Evolutionary conservation across 139 green algal genomes (phyloP).

Genomic region (Tetraselmis striata): DNA sequence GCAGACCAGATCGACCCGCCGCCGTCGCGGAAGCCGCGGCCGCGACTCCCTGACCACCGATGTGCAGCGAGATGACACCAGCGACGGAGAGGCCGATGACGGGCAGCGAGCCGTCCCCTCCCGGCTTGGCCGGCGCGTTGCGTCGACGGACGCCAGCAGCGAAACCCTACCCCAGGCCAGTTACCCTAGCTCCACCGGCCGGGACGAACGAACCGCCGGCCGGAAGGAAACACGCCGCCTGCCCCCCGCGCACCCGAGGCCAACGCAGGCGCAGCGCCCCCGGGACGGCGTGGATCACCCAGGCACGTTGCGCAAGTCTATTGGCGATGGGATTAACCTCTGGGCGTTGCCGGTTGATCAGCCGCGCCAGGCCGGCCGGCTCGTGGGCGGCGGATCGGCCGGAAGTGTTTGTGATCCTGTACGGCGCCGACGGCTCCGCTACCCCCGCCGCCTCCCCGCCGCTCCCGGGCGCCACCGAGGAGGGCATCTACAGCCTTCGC

Average conservation of each 20-base stretch:
- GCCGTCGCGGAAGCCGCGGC: neutral
- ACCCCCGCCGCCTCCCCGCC: neutral
- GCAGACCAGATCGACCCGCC: neutral
- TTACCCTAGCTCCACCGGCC: neutral
- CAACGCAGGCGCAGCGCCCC: too few relatives aligned
- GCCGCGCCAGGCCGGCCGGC: too few relatives aligned
- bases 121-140: neutral
- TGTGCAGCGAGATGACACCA: neutral
- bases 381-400: neutral
- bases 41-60: neutral
- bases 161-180: neutral
- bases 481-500: neutral
- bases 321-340: neutral
- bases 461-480: neutral
- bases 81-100: neutral
- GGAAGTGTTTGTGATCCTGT: neutral
- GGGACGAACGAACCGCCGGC: too few relatives aligned
- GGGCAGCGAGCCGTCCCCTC: neutral
- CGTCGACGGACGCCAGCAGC: neutral
- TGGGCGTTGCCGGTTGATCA: too few relatives aligned
- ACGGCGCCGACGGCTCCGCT: too few relatives aligned
- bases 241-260: too few relatives aligned
- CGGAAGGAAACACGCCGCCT: neutral
- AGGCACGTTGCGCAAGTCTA: too few relatives aligned
- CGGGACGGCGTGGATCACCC: too few relatives aligned